Conservation (phyloP, 1,284 basidiomycete genomes). For the Apiotrichum sp. region DNA sequence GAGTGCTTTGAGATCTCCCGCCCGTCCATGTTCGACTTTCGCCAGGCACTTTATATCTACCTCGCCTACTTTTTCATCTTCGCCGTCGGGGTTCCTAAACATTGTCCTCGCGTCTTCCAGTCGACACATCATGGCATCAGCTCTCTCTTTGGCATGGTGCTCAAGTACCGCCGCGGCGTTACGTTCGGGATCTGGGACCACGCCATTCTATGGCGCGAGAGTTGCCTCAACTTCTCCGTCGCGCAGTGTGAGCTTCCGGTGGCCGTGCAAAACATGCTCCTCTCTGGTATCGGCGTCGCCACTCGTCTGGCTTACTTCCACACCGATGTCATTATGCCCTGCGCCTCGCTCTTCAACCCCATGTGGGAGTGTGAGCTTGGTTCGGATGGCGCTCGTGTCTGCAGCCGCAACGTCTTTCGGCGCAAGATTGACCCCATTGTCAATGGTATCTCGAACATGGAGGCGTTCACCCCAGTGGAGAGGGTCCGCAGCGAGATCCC, state of each 20-base stretch:
- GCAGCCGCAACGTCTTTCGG: conserved; percentile 6
- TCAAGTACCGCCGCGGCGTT: conserved; percentile 12
- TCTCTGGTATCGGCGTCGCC: conserved; percentile 8
- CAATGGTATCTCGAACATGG: conserved; percentile 15
- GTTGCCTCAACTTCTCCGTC: conserved; percentile 11
- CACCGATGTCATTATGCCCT: conserved; percentile 12
- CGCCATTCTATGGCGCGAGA: conserved; percentile 13
- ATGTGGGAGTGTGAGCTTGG: conserved; percentile 14
- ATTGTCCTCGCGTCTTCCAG: conserved; percentile 13
- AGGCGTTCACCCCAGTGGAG: conserved; percentile 10
- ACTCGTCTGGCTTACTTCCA: conserved; percentile 12
- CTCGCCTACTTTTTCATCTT: conserved; percentile 16
- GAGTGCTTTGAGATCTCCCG: conserved; percentile 8
- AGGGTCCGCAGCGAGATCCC: conserved; percentile 9
- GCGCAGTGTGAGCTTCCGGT: conserved; percentile 10
- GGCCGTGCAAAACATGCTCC: conserved; percentile 10
- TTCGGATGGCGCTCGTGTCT: conserved; percentile 6
- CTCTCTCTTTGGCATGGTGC: conserved; percentile 10
- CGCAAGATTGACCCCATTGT: conserved; percentile 17
- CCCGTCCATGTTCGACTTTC: conserved; percentile 10
- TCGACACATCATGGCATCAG: conserved; percentile 10
- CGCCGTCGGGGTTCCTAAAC: conserved; percentile 8
- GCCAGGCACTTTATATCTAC: conserved; percentile 11
- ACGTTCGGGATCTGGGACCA: conserved; percentile 16
- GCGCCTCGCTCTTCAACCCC: conserved; percentile 12